These are phyloP conservation scores for Dryas integrifolia DNA, from an alignment of 331 rosid genomes.

Conservation along the genomic window DNA sequence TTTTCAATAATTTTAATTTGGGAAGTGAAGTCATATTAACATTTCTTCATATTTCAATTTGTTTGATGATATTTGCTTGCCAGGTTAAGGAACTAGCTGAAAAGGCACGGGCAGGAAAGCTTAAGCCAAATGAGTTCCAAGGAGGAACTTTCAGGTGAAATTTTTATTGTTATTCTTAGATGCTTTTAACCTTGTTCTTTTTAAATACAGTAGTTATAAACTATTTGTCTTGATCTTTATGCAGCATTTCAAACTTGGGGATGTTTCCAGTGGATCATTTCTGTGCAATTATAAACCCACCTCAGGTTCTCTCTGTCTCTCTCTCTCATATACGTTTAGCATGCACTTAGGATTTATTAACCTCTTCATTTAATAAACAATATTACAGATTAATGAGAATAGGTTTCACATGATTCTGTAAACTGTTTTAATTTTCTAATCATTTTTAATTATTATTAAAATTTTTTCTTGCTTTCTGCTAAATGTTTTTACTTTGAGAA, in stretches of 20 bases:
- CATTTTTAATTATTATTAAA: not conserved
- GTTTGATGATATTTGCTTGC: conserved; percentile 8
- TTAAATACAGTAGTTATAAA: conserved; percentile 21
- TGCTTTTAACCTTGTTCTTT: not conserved
- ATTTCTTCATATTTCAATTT: not conserved
- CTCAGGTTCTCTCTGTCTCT: conserved; percentile 62
- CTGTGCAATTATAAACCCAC: conserved; percentile 96
- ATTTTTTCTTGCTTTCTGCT: not conserved
- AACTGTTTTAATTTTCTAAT: not conserved
- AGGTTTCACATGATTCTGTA: not conserved
- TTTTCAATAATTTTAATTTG: not conserved
- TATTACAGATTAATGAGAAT: not conserved
- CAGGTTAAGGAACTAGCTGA: conserved; percentile 89
- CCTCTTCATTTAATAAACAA: not conserved
- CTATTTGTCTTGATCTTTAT: conserved; percentile 23
- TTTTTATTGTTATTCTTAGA: conserved; percentile 14
- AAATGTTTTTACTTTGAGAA: not conserved
- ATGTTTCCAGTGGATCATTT: conserved; percentile 95
- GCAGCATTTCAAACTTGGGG: conserved; percentile 99
- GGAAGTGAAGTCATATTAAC: conserved; percentile 2
- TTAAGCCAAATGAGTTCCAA: conserved; percentile 84
- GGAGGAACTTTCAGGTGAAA: conserved; percentile 95
- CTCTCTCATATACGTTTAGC: not conserved
- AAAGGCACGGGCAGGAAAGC: conserved; percentile 87
- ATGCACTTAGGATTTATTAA: not conserved